Evolutionary conservation across 2,329 filamentous ascomycete species (phyloP), one percentile per base, ranked within the genome.

Genomic region (Claviceps fusiformis): DNA sequence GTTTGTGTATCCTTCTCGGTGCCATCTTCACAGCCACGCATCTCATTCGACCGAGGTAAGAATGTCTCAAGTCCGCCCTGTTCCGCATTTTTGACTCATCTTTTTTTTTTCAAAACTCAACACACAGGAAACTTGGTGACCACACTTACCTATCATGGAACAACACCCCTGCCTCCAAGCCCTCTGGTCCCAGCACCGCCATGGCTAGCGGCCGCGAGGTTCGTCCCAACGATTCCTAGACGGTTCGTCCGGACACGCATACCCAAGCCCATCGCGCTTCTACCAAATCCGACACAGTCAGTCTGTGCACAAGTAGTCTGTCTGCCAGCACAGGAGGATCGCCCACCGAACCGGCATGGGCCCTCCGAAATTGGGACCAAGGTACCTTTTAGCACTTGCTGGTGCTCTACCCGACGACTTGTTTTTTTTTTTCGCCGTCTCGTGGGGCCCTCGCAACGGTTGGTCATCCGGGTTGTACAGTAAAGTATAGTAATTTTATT

Each of bases 91-190:
- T 11, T 37, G 35, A 37, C 35, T 37, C 6, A 37, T n/a, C n/a
- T n/a, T n/a, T n/a, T n/a, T n/a, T n/a, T n/a, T n/a, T n/a, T n/a
- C n/a, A n/a, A n/a, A n/a, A n/a, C n/a, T n/a, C n/a, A n/a, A n/a
- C 6, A 37, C 13, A n/a, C 61, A 92, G 93, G 65, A 98, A 97
- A 86, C 81, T 98, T 46, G 93, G 93, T 58, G 93, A 98, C 69
- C 93, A 97, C 71, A 96, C 90, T 9, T 97, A 98, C 69, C 79
- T 98, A 51, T 93, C 89, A 29, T 98, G 93, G 93, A 96, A 97
- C 69, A 81, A 82, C 56, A 73, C 72, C 1, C 76, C 77, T 2
- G 62, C 70, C n/a, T 60, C 69, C 58, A 75, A 75, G 64, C 63
- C 70, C 17, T 65, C 65, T 10, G 70, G 71, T 41, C 68, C 73